Evolutionary conservation across 2,329 filamentous ascomycete genomes (phyloP).

Genomic region (Epichloe amarillans): DNA sequence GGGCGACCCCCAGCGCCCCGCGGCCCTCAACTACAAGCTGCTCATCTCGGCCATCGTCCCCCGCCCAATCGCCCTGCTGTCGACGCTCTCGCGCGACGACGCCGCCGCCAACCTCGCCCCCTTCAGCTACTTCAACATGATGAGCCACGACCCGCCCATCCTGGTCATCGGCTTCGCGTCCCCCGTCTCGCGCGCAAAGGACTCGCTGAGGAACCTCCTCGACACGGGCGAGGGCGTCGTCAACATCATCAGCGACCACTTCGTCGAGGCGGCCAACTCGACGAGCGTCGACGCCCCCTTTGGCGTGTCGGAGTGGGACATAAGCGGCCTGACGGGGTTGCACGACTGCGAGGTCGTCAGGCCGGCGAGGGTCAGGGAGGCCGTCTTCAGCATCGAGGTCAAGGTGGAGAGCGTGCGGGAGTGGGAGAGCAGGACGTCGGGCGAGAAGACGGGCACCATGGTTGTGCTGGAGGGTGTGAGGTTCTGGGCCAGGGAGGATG

Average conservation of each 20-base stretch:
- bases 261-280: conserved; percentile 78
- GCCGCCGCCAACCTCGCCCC: conserved; percentile 61
- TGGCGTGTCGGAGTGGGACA: conserved; percentile 64
- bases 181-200: conserved; percentile 48
- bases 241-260: conserved; percentile 78
- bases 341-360: conserved; percentile 47
- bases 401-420: conserved; percentile 63
- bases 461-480: conserved; percentile 69
- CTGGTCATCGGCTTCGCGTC: conserved; percentile 50
- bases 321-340: conserved; percentile 58
- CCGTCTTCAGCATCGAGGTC: conserved; percentile 70
- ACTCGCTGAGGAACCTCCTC: conserved; percentile 61
- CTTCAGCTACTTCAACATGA: conserved; percentile 74
- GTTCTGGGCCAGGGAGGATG: conserved; percentile 90
- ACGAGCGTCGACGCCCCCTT: conserved; percentile 65
- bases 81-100: conserved; percentile 43
- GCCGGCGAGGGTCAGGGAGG: conserved; percentile 64
- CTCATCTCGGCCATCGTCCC: conserved; percentile 69
- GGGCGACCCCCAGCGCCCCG: conserved; percentile 53
- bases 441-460: conserved; percentile 61
- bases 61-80: conserved; percentile 60
- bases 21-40: conserved; percentile 77
- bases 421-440: conserved; percentile 62
- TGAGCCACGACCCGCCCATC: conserved; percentile 76
- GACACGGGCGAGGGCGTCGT: conserved; percentile 68